Conservation (phyloP, 495 filamentous ascomycete species). For the Penicillium argentinense region DNA sequence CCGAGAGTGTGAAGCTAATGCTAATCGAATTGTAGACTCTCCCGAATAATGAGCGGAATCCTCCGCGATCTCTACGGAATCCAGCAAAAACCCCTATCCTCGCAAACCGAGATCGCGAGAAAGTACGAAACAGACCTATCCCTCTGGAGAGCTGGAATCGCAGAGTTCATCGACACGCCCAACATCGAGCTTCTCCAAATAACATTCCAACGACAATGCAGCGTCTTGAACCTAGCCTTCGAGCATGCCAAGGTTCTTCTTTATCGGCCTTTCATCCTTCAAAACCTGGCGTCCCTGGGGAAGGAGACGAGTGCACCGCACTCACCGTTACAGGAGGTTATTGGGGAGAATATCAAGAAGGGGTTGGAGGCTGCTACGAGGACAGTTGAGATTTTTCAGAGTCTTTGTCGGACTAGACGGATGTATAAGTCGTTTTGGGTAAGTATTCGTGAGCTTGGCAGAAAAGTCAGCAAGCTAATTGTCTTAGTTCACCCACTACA, state of each 20-base stretch:
- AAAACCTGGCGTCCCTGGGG: slow-evolving; percentile 12
- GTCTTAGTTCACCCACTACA: slow-evolving; percentile 28
- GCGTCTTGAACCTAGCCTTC: slow-evolving; percentile 28
- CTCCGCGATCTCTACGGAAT: slow-evolving; percentile 26
- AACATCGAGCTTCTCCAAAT: slow-evolving; percentile 25
- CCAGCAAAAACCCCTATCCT: slow-evolving; percentile 3
- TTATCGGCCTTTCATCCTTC: slow-evolving; percentile 26
- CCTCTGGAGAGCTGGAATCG: slow-evolving; percentile 24
- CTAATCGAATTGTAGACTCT: slow-evolving; percentile 11
- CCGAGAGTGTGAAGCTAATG: not conserved
- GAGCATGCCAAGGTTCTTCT: slow-evolving; percentile 25
- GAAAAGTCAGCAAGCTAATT: not conserved
- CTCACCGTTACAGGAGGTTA: slow-evolving; percentile 1
- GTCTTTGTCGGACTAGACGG: slow-evolving; percentile 16
- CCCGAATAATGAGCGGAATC: slow-evolving; percentile 22
- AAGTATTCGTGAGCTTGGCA: not conserved
- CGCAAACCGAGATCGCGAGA: slow-evolving; percentile 2
- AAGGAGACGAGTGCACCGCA: not conserved
- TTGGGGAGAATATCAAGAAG: slow-evolving; percentile 6
- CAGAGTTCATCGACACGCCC: slow-evolving; percentile 19
- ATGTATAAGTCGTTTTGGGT: slow-evolving; percentile 28
- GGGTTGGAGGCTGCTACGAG: slow-evolving; percentile 22
- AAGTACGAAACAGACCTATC: not conserved
- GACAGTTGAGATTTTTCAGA: slow-evolving; percentile 15
- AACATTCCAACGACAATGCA: slow-evolving; percentile 29